phyloP scores from a whole-genome alignment of 345 rosid genomes.

The Schrenkiella parvula region DNA sequence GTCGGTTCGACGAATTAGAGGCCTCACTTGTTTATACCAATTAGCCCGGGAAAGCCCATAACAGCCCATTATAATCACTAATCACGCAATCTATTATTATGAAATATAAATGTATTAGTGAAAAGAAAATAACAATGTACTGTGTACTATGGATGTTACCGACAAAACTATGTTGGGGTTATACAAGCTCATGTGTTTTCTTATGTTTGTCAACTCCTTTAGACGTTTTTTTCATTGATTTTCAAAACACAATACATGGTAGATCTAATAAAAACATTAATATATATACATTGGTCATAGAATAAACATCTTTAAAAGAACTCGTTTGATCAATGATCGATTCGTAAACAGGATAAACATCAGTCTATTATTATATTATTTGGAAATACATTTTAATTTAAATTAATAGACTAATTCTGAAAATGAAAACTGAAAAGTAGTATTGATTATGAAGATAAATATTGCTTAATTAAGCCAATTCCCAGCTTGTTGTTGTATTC shows the following conservation, averaged over 20 bases:
- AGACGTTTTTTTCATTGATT: background rate
- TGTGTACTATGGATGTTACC: background rate
- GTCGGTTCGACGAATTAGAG: background rate
- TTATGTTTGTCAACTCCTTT: background rate
- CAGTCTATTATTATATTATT: background rate
- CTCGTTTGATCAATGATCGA: background rate
- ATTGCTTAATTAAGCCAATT: slow-evolving; percentile 10
- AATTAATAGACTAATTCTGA: background rate
- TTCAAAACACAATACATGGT: background rate
- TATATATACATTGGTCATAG: background rate
- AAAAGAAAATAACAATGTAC: background rate
- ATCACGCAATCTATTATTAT: background rate
- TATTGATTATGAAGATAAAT: background rate
- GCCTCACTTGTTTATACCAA: background rate
- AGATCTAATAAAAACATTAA: background rate
- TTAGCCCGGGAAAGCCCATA: background rate
- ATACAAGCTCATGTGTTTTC: background rate
- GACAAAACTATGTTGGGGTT: background rate
- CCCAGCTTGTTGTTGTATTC: background rate
- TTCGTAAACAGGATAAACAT: background rate
- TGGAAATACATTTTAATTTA: background rate
- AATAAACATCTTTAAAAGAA: background rate
- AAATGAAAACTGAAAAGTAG: background rate
- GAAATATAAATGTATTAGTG: too few species aligned
- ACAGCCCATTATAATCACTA: background rate